These are phyloP conservation scores for Cystobasidium sp. DNA, from an alignment of 1,284 basidiomycete species.

Conservation along the genomic window DNA sequence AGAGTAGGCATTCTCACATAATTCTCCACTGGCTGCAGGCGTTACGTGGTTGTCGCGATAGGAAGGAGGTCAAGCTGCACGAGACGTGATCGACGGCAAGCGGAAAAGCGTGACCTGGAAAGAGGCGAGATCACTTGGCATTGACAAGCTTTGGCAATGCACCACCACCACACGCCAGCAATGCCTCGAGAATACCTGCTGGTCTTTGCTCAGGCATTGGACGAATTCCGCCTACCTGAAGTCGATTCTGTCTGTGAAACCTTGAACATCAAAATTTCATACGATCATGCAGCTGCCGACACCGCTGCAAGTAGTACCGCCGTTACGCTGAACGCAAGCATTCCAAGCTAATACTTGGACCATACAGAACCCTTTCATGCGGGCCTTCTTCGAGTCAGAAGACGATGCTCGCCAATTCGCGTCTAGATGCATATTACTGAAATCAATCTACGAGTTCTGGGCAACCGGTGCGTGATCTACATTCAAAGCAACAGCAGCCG, in stretches of 20 bases:
- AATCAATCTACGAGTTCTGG: conserved; percentile 63
- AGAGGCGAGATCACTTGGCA: not conserved
- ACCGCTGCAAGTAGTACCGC: conserved; percentile 17
- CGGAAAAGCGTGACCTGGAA: conserved; percentile 15
- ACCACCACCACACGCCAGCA: not conserved
- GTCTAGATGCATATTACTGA: conserved; percentile 78
- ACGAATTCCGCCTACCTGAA: conserved; percentile 51
- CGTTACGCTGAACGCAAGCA: not conserved
- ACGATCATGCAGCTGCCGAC: conserved; percentile 21
- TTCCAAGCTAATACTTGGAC: not conserved
- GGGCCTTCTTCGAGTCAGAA: conserved; percentile 71
- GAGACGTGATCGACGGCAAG: conserved; percentile 1
- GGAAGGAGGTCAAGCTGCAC: not conserved
- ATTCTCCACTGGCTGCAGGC: not conserved
- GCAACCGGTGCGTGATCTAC: conserved; percentile 49
- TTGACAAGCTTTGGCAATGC: not conserved
- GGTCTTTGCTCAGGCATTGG: conserved; percentile 45
- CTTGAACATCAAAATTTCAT: conserved; percentile 43
- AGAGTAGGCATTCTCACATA: conserved; percentile 6
- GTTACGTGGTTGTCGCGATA: not conserved
- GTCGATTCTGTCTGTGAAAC: conserved; percentile 46
- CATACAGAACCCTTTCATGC: conserved; percentile 68
- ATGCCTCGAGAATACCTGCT: conserved; percentile 47
- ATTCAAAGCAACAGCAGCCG: not conserved
- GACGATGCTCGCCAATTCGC: conserved; percentile 75